phyloP scores from a whole-genome alignment of 371 early-diverging fungal species.

The Mortierella sp. region DNA sequence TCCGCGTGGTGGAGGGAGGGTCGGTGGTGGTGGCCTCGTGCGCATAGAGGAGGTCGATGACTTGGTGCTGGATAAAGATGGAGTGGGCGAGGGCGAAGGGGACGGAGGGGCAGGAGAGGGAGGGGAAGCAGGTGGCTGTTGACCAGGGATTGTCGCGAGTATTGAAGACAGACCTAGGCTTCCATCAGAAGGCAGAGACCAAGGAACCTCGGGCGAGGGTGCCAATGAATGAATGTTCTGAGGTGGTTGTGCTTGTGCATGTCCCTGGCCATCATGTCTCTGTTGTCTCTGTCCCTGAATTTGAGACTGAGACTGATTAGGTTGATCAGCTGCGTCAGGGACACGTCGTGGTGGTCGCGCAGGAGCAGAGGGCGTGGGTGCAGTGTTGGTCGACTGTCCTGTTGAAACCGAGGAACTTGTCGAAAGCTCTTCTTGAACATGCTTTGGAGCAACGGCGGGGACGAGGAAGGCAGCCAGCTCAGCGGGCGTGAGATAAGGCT shows the following conservation, averaged over 20 bases:
- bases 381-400: not conserved
- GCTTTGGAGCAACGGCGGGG: not conserved
- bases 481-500: constrained; percentile 7
- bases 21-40: not conserved
- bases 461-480: not conserved
- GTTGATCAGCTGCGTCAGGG: not conserved
- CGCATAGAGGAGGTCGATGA: not conserved
- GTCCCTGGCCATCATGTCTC: no score
- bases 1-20: constrained; percentile 3
- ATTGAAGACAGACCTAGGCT: not conserved
- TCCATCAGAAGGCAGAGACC: not conserved
- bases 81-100: not conserved
- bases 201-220: not conserved
- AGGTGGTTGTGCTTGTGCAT: not conserved
- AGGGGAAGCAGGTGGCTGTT: not conserved
- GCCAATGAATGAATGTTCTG: not conserved
- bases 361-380: not conserved
- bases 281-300: constrained; percentile 3
- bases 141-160: not conserved
- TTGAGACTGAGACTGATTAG: not conserved
- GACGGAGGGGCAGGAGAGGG: not conserved
- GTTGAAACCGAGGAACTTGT: not conserved
- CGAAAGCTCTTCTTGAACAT: not conserved
- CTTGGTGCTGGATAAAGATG: not conserved
- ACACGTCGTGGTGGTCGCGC: not conserved